phyloP scores from a whole-genome alignment of 768 basidiomycete genomes.

The Tricholoma saponaceum region DNA sequence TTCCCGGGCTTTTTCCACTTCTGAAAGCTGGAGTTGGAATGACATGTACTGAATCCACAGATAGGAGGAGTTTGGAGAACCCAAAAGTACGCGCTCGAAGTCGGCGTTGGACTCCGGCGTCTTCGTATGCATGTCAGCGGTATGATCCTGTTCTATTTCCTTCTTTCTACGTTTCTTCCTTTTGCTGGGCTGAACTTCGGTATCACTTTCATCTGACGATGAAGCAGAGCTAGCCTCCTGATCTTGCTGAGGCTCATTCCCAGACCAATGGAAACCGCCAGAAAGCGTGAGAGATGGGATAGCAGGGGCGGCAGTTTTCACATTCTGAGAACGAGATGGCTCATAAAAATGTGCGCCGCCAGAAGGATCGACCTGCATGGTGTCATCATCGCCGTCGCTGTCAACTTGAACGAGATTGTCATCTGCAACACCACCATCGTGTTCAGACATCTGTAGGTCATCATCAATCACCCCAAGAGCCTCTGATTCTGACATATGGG shows the following conservation, averaged over 20 bases:
- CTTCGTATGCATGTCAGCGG: slow-evolving; percentile 83
- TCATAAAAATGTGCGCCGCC: slow-evolving; percentile 22
- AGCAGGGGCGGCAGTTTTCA: slow-evolving; percentile 9
- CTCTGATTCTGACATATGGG: slow-evolving; percentile 20
- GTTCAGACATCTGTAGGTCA: slow-evolving; percentile 17
- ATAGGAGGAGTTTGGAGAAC: slow-evolving; percentile 95
- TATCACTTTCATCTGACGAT: slow-evolving; percentile 43
- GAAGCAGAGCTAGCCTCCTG: slow-evolving; percentile 38
- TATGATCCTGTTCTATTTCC: slow-evolving; percentile 74
- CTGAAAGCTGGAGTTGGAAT: slow-evolving; percentile 94
- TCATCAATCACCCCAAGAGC: slow-evolving; percentile 28
- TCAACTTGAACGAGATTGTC: slow-evolving; percentile 14
- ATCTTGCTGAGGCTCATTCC: slow-evolving; percentile 28
- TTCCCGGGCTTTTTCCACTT: slow-evolving; percentile 90
- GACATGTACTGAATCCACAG: slow-evolving; percentile 99
- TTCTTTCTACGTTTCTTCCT: slow-evolving; percentile 66
- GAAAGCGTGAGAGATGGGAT: slow-evolving; percentile 45
- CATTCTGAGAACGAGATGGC: slow-evolving; percentile 7
- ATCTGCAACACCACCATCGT: slow-evolving; percentile 19
- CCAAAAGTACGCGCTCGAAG: slow-evolving; percentile 89
- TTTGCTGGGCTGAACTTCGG: slow-evolving; percentile 45
- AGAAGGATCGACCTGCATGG: slow-evolving; percentile 45
- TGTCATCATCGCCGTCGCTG: slow-evolving; percentile 25
- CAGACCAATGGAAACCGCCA: slow-evolving; percentile 73
- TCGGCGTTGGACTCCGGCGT: slow-evolving; percentile 89